phyloP scores from a whole-genome alignment of 1,284 basidiomycete species.

The Mycena citricolor region DNA sequence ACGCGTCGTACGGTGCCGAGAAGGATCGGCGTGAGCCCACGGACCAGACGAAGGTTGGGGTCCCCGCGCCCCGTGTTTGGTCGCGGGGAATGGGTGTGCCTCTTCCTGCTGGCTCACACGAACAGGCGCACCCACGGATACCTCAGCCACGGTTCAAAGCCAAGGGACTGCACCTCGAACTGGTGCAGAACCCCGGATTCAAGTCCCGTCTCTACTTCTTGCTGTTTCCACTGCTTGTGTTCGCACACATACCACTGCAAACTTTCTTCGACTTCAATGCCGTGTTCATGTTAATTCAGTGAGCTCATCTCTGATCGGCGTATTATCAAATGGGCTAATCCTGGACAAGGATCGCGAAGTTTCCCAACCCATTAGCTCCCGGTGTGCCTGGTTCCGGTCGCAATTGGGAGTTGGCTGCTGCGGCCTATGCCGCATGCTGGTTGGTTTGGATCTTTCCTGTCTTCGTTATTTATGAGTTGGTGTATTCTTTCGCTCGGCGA shows the following conservation, averaged over 20 bases:
- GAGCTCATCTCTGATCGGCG: conserved; percentile 36
- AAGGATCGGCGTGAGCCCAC: conserved; percentile 45
- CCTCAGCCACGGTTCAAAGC: conserved; percentile 65
- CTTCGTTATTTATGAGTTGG: conserved; percentile 76
- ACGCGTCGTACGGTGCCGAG: conserved; percentile 36
- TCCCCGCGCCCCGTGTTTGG: conserved; percentile 49
- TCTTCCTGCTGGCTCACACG: conserved; percentile 40
- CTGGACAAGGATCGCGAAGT: conserved; percentile 53
- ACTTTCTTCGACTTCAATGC: conserved; percentile 82
- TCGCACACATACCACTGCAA: conserved; percentile 71
- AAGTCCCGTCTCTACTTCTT: conserved; percentile 61
- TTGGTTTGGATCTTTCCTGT: conserved; percentile 71
- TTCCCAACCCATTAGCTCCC: conserved; percentile 65
- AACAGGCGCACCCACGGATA: conserved; percentile 22
- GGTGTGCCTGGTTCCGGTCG: conserved; percentile 66
- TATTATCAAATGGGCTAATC: conserved; percentile 18
- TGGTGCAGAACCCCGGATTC: conserved; percentile 59
- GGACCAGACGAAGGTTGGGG: conserved; percentile 49
- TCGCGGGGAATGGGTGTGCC: conserved; percentile 57
- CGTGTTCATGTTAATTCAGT: conserved; percentile 76
- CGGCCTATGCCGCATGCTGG: conserved; percentile 80
- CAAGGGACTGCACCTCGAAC: conserved; percentile 59
- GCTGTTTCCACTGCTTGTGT: conserved; percentile 63
- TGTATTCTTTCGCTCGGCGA: conserved; percentile 76
- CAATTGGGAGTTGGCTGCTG: conserved; percentile 76